Conservation (phyloP, 352 stramenopile species). For the Phytopythium litorale region DNA sequence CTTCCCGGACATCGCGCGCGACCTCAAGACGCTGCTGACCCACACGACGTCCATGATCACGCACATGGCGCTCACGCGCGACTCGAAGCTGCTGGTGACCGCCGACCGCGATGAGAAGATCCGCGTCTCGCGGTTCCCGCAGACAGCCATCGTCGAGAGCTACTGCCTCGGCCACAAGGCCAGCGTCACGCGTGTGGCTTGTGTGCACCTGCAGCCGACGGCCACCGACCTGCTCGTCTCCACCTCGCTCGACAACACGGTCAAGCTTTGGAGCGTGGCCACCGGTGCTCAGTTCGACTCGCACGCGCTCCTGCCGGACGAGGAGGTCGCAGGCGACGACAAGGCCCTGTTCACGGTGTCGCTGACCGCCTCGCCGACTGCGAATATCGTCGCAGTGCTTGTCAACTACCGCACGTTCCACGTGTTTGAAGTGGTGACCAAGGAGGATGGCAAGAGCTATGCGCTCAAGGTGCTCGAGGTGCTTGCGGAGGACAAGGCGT, state of each 20-base stretch:
- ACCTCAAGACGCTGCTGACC: constrained; percentile 69
- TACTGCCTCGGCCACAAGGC: constrained; percentile 81
- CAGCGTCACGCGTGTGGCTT: constrained; percentile 57
- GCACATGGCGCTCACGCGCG: constrained; percentile 48
- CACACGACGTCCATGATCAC: constrained; percentile 89
- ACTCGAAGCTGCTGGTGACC: constrained; percentile 61
- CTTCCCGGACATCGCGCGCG: constrained; percentile 61
- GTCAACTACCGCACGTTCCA: constrained; percentile 42
- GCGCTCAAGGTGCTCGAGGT: constrained; percentile 24
- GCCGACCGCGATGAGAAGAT: constrained; percentile 85
- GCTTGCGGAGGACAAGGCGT: constrained; percentile 22
- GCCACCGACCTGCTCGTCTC: constrained; percentile 46
- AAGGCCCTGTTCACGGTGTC: constrained; percentile 57
- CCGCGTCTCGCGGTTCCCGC: constrained; percentile 78
- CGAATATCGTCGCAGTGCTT: constrained; percentile 55
- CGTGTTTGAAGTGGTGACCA: constrained; percentile 52
- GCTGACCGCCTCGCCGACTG: constrained; percentile 46
- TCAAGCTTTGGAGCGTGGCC: constrained; percentile 72
- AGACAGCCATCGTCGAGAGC: constrained; percentile 65
- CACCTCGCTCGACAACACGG: constrained; percentile 76
- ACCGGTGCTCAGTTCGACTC: constrained; percentile 53
- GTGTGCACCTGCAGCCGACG: constrained; percentile 28
- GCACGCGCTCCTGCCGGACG: constrained; percentile 35
- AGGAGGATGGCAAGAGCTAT: constrained; percentile 10
- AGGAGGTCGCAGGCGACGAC: constrained; percentile 17